Evolutionary conservation across 2,329 filamentous ascomycete genomes (phyloP).

Genomic region (Phialophora expanda): DNA sequence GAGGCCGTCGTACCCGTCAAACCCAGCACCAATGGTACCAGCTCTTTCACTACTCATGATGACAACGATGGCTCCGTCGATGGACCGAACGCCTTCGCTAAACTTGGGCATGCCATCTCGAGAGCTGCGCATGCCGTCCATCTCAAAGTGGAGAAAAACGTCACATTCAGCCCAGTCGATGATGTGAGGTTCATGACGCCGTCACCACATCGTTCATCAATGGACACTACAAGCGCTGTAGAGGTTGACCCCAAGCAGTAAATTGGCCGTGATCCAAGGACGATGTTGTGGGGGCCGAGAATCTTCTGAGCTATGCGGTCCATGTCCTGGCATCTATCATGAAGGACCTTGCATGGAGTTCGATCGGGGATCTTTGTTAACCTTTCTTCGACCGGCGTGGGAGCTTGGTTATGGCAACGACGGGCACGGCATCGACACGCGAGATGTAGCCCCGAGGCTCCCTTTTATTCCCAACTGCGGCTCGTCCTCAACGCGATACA

Average conservation of each 20-base stretch:
- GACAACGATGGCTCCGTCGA: neutral
- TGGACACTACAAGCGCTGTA: neutral
- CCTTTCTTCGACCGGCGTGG: no score
- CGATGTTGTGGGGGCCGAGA: neutral
- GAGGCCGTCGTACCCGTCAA: neutral
- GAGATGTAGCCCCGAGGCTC: no score
- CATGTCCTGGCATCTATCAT: no score
- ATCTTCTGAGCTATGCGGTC: neutral
- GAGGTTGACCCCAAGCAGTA: neutral
- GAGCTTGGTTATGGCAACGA: no score
- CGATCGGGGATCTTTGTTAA: no score
- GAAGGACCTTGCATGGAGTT: no score
- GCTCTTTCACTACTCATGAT: neutral
- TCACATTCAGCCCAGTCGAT: constrained; percentile 22
- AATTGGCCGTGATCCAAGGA: neutral
- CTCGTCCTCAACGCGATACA: no score
- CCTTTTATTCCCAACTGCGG: no score
- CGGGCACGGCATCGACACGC: no score
- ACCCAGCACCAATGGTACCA: constrained; percentile 6
- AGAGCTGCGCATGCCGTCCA: constrained; percentile 18
- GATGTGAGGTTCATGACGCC: constrained; percentile 25
- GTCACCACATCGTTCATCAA: constrained; percentile 2
- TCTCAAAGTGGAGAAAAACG: constrained; percentile 21
- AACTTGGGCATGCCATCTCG: constrained; percentile 10
- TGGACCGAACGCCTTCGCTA: constrained; percentile 1